phyloP scores from a whole-genome alignment of 2,329 filamentous ascomycete genomes.

The Xylariaceae sp. region DNA sequence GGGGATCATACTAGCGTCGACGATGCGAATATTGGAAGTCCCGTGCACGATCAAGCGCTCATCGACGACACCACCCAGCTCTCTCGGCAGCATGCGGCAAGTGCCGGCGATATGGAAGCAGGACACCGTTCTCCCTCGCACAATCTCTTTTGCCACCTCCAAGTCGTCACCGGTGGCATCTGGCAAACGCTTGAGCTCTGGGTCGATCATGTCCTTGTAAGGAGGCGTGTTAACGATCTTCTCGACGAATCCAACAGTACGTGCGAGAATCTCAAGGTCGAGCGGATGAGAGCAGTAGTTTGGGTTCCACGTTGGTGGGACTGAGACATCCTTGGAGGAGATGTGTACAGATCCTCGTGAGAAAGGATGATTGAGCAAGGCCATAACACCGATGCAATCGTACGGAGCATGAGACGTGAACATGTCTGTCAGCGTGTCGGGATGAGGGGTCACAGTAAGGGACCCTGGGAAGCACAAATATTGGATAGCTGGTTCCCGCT shows the following conservation, averaged over 20 bases:
- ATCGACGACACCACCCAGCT: constrained; percentile 53
- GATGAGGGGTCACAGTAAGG: constrained; percentile 38
- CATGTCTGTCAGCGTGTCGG: constrained; percentile 39
- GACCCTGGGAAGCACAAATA: constrained; percentile 47
- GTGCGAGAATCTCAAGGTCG: constrained; percentile 59
- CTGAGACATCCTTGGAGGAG: constrained; percentile 48
- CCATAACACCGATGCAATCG: constrained; percentile 62
- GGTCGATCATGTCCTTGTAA: constrained; percentile 50
- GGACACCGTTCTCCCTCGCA: constrained; percentile 44
- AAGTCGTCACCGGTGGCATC: constrained; percentile 41
- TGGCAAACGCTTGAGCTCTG: constrained; percentile 47
- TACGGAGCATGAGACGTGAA: constrained; percentile 42
- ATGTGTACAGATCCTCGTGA: constrained; percentile 67
- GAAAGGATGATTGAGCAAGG: constrained; percentile 67
- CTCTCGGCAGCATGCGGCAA: constrained; percentile 56
- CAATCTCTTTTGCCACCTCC: constrained; percentile 47
- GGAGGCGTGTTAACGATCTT: constrained; percentile 46
- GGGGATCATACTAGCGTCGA: constrained; percentile 35
- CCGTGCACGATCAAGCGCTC: constrained; percentile 51
- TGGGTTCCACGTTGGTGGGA: constrained; percentile 59
- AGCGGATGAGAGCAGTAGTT: constrained; percentile 62
- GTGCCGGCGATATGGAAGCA: constrained; percentile 58
- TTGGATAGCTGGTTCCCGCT: constrained; percentile 43
- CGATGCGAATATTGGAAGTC: constrained; percentile 43
- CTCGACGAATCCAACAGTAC: constrained; percentile 52